Conservation (phyloP, 805 yeast genomes). For the Lipomyces kockii region DNA sequence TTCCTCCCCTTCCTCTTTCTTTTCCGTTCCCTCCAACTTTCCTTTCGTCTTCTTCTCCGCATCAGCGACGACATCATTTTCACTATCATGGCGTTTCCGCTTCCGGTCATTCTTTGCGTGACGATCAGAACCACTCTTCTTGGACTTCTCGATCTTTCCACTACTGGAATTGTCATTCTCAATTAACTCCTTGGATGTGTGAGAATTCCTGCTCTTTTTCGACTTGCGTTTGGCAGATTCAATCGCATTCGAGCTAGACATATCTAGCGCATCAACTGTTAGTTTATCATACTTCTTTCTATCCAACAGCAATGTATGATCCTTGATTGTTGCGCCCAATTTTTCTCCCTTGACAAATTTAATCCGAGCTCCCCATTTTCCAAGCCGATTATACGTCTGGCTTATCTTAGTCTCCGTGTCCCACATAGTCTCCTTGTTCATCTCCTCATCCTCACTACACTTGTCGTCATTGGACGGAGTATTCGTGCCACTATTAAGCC, state of each 20-base stretch:
- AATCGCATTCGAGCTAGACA: background rate
- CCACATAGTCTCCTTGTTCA: conserved; percentile 50
- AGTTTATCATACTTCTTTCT: conserved; percentile 37
- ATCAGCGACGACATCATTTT: background rate
- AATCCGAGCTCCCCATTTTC: conserved; percentile 89
- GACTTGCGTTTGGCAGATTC: background rate
- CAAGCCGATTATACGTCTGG: conserved; percentile 43
- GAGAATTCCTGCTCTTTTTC: background rate
- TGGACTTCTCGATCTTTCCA: conserved; percentile 43
- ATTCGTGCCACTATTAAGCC: conserved; percentile 70
- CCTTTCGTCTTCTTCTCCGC: conserved; percentile 39
- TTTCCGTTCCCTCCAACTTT: conserved; percentile 41
- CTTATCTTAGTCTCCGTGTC: conserved; percentile 63
- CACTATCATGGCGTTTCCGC: conserved; percentile 41
- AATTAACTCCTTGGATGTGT: conserved; percentile 20
- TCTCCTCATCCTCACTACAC: conserved; percentile 52
- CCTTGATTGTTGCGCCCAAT: conserved; percentile 66
- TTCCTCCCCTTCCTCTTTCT: conserved; percentile 44
- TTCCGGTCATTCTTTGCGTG: conserved; percentile 41
- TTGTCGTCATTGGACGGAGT: background rate
- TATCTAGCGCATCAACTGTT: conserved; percentile 14
- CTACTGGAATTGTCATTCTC: conserved; percentile 41
- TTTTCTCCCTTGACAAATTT: conserved; percentile 85
- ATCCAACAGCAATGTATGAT: conserved; percentile 33
- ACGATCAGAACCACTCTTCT: conserved; percentile 37